These are phyloP conservation scores for Mycena alexandri DNA, from an alignment of 768 basidiomycete species.

Conservation along the genomic window DNA sequence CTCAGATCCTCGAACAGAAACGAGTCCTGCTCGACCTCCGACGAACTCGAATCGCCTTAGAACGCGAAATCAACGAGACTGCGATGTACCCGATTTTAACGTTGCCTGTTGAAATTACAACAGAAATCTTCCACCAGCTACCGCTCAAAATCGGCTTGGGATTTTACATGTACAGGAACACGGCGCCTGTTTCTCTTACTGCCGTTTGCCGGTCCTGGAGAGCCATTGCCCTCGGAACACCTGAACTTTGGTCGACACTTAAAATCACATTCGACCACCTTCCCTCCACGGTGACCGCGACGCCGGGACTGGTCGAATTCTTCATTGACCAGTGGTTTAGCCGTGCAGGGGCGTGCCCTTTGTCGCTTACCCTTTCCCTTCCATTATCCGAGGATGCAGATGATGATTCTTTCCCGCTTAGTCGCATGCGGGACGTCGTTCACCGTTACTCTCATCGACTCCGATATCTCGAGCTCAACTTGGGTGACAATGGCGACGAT, in stretches of 20 bases:
- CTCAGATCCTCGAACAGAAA: neutral
- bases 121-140: neutral
- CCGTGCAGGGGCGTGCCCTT: neutral
- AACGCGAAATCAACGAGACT: neutral
- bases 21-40: neutral
- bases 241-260: slow-evolving; percentile 6
- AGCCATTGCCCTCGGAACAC: neutral
- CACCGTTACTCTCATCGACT: neutral
- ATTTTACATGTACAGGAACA: no score
- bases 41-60: neutral
- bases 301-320: neutral
- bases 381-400: no score
- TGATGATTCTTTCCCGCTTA: no score
- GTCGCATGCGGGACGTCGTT: neutral
- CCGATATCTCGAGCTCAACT: neutral
- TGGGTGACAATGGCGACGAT: no score
- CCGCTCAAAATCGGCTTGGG: no score
- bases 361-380: slow-evolving; percentile 2
- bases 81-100: neutral
- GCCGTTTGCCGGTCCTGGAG: slow-evolving; percentile 10
- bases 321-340: slow-evolving; percentile 8
- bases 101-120: neutral
- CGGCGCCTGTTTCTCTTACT: neutral
- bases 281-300: neutral
- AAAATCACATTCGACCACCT: neutral